Conservation (phyloP, 306 rosid genomes). For the Vicia villosa region DNA sequence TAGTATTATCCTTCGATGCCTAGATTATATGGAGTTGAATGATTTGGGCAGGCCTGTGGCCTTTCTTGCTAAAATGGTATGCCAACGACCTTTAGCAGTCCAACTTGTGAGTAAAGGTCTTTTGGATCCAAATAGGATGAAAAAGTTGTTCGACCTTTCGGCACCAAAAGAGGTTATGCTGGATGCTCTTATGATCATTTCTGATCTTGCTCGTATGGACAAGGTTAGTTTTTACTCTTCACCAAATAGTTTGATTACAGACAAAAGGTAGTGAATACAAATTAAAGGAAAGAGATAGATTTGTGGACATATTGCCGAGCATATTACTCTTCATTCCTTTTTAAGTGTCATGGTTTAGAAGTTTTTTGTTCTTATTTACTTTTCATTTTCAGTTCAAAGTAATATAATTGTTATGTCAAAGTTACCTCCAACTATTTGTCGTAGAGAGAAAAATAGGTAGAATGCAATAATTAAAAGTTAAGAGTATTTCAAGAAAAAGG, state of each 20-base stretch:
- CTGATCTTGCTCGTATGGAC: conserved; percentile 98
- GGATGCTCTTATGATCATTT: conserved; percentile 83
- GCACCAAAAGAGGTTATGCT: conserved; percentile 76
- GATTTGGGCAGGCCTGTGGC: conserved; percentile 88
- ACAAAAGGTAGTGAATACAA: conserved; percentile 3
- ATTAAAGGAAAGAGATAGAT: conserved; percentile 7
- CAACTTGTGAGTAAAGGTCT: conserved; percentile 86
- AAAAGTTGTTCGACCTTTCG: conserved; percentile 65
- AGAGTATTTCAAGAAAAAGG: neutral
- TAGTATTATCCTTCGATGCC: conserved; percentile 64
- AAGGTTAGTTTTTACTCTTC: conserved; percentile 60
- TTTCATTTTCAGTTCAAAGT: neutral
- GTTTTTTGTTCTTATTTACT: neutral
- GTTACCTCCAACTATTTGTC: neutral
- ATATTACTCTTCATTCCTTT: neutral
- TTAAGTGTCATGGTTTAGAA: neutral
- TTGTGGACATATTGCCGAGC: neutral
- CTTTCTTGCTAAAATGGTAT: conserved; percentile 88
- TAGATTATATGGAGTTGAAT: conserved; percentile 67
- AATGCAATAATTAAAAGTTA: neutral
- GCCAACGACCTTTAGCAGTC: conserved; percentile 74
- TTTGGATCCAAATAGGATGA: conserved; percentile 75
- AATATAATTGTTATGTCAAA: neutral
- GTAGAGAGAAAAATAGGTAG: neutral
- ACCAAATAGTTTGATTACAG: conserved; percentile 24